These are phyloP conservation scores for Phalaenopsis equestris DNA, from an alignment of 106 monocot species.

Conservation along the genomic window DNA sequence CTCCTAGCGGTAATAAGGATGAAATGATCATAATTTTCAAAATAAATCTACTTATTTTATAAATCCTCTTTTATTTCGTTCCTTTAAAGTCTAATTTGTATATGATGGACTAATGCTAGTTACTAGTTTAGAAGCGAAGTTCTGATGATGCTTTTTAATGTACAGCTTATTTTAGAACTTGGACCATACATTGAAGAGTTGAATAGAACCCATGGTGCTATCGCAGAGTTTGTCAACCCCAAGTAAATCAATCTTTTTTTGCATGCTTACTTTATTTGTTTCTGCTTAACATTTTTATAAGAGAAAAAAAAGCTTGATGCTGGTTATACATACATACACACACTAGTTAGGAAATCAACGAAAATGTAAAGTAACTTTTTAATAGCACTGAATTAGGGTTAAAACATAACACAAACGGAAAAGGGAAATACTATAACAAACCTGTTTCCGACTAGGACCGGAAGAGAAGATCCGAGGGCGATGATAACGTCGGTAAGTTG, in stretches of 20 bases:
- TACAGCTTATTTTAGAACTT: slow-evolving; percentile 89
- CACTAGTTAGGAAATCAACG: too few relatives aligned
- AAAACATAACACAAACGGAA: too few relatives aligned
- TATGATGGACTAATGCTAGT: not conserved
- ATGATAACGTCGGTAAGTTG: too few relatives aligned
- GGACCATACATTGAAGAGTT: slow-evolving; percentile 79
- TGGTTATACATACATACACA: not conserved
- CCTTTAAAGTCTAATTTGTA: not conserved
- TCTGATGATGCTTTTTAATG: slow-evolving; percentile 7
- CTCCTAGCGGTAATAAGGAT: not conserved
- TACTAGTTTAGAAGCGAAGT: not conserved
- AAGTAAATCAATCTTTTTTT: slow-evolving; percentile 42
- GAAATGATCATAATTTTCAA: not conserved
- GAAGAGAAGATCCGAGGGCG: too few relatives aligned
- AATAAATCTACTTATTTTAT: not conserved
- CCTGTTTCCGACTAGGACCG: too few relatives aligned
- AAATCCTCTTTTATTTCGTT: not conserved
- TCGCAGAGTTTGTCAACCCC: slow-evolving; percentile 96
- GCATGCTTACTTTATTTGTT: not conserved
- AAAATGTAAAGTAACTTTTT: too few relatives aligned
- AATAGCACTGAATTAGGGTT: too few relatives aligned
- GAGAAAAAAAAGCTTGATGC: not conserved
- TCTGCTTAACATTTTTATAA: not conserved
- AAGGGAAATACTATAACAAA: too few relatives aligned
- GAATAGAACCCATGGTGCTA: slow-evolving; percentile 71